Percentiles rank a stretch among this genome's conserved stretches.
phyloP scores from a whole-genome alignment of 2,329 filamentous ascomycete genomes.

The Ascochyta fabae region DNA sequence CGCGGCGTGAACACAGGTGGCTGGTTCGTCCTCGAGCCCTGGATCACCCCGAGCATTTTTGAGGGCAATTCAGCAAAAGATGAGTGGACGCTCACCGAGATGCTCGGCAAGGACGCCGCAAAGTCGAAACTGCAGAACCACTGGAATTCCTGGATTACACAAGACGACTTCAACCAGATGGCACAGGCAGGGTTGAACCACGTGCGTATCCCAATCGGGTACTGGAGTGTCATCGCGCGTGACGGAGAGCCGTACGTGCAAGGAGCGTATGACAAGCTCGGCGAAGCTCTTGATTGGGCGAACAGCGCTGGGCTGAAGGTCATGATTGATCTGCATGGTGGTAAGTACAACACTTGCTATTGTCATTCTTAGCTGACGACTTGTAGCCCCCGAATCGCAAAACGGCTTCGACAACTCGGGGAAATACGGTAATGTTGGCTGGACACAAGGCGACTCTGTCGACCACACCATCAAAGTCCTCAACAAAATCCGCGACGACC shows the following conservation, averaged over 20 bases:
- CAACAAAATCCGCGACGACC: conserved; percentile 56
- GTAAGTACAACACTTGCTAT: conserved; percentile 48
- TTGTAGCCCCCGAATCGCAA: conserved; percentile 63
- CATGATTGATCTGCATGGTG: conserved; percentile 72
- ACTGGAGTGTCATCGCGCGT: conserved; percentile 65
- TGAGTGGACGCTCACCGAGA: conserved; percentile 61
- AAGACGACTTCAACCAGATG: conserved; percentile 63
- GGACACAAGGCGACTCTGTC: conserved; percentile 54
- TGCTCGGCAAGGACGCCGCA: conserved; percentile 58
- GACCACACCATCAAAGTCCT: conserved; percentile 51
- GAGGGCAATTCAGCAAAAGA: conserved; percentile 61
- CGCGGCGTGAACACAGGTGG: conserved; percentile 71
- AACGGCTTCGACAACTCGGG: conserved; percentile 74
- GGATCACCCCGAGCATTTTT: conserved; percentile 69
- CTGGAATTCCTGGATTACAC: conserved; percentile 65
- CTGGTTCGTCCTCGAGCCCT: conserved; percentile 69
- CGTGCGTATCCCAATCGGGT: conserved; percentile 70
- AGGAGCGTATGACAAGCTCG: conserved; percentile 65
- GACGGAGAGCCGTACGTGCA: conserved; percentile 66
- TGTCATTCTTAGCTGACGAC: conserved; percentile 5
- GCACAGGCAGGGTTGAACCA: conserved; percentile 65
- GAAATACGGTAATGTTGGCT: conserved; percentile 54
- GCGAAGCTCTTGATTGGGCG: conserved; percentile 66
- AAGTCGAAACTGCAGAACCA: conserved; percentile 58
- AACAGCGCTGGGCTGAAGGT: conserved; percentile 65